Percentiles rank a stretch among this genome's conserved stretches.
Evolutionary conservation across 495 filamentous ascomycete species (phyloP).

Genomic region (Aspergillus steynii): DNA sequence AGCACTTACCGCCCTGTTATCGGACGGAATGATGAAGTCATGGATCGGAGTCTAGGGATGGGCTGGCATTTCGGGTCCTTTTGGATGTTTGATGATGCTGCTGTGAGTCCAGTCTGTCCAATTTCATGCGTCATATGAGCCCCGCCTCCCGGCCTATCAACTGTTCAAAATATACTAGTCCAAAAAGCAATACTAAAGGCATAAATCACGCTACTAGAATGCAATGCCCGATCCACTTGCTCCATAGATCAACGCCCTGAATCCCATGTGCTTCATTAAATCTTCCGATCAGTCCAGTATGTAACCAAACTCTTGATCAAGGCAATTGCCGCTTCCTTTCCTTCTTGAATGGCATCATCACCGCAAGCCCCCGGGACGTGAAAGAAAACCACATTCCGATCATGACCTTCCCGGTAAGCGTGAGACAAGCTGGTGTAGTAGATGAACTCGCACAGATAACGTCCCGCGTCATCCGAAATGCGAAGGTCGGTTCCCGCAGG

Average conservation of each 20-base stretch:
- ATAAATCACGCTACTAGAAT: neutral
- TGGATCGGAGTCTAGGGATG: neutral
- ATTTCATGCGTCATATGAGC: too few species aligned
- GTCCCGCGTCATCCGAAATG: conserved; percentile 73
- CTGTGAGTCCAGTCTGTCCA: too few species aligned
- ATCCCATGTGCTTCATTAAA: neutral
- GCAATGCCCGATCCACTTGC: too few species aligned
- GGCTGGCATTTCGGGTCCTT: too few species aligned
- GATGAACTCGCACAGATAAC: conserved; percentile 84
- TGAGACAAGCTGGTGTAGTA: conserved; percentile 73
- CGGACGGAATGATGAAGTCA: neutral
- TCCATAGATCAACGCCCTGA: neutral
- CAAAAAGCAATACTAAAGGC: neutral
- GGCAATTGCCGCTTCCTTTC: conserved; percentile 63
- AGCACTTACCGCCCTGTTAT: neutral
- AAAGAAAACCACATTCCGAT: conserved; percentile 68
- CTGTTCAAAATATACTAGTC: too few species aligned
- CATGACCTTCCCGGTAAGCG: conserved; percentile 47
- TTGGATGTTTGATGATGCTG: too few species aligned
- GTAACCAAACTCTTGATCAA: conserved; percentile 68
- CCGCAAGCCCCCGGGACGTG: conserved; percentile 69
- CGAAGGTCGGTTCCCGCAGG: conserved; percentile 53
- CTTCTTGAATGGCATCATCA: conserved; percentile 55
- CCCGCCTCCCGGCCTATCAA: too few species aligned
- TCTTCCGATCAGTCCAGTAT: conserved; percentile 40